Evolutionary conservation across 108 stramenopile genomes (phyloP), one percentile per base, ranked within the genome.

Genomic region (Cyclotella baltica): DNA sequence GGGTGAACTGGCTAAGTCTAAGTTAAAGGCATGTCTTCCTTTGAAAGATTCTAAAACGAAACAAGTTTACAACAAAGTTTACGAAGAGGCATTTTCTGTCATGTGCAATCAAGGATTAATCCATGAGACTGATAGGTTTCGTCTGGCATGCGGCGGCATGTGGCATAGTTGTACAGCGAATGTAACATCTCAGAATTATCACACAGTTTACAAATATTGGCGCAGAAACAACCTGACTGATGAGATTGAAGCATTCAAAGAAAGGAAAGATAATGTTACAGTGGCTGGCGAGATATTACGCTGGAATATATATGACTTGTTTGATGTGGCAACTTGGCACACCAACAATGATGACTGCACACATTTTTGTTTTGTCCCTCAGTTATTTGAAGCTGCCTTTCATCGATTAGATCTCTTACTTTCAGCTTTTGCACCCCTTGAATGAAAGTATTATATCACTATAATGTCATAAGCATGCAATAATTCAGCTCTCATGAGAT

Each of bases 301-400:
- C 51, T 68, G 67, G 67, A 52, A 52, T 31, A 53, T 68, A 2
- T 37, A 22, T 18, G 67, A 68, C 31, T 40, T 68, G 20, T 68
- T 68, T 51, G 50, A 68, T 68, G 28, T 29, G 10, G 8, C 27
- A 31, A 34, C 20, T 6, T 52, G 48, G 48, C 67, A 68, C 30
- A 9, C 27, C 0, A 25, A 48, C 16, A 31, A 30, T 31, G 4
- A 13, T 51, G 67, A 68, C 52, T 68, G 67, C 29, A 48, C 50
- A 22, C 67, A 68, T 33, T 68, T 48, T 68, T 68, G 67, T 31
- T 68, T 43, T 52, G 51, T 68, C 34, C 48, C 51, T 5, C 27
- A 27, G 13, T 16, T 68, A 28, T 68, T 33, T 68, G 67, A 68
- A 22, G 67, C 50, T 29, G 67, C 67, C 6, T 68, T 68, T 68